Evolutionary conservation across 768 basidiomycete species (phyloP).

Genomic region (Suillus occidentalis): DNA sequence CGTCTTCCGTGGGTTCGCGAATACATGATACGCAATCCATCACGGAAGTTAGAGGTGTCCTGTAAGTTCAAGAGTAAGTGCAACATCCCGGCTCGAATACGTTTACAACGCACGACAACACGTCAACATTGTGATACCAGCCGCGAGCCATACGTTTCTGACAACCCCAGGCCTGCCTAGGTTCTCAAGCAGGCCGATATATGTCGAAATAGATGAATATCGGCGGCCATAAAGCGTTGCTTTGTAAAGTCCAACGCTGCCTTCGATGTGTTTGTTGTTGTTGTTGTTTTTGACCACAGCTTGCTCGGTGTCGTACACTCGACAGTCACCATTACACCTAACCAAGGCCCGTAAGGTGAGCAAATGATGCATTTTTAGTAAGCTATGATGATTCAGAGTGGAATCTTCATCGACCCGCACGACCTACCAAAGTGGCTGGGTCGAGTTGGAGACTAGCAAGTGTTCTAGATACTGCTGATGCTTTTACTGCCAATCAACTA

Average conservation of each 20-base stretch:
- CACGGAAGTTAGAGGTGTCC: constrained; percentile 9
- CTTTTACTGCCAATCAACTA: constrained; percentile 13
- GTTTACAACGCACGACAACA: background rate
- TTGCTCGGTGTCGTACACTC: background rate
- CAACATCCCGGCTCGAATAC: background rate
- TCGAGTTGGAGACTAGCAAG: constrained; percentile 70
- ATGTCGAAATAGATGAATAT: constrained; percentile 4
- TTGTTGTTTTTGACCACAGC: background rate
- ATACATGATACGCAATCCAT: constrained; percentile 18
- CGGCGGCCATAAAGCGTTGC: background rate
- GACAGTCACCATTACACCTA: background rate
- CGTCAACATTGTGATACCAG: background rate
- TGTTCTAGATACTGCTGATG: constrained; percentile 96
- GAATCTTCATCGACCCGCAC: constrained; percentile 76
- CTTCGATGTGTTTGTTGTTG: background rate
- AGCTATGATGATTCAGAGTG: constrained; percentile 88
- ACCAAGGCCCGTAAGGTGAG: constrained; percentile 20
- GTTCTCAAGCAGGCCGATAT: background rate
- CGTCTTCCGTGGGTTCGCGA: constrained; percentile 21
- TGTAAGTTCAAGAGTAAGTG: constrained; percentile 2
- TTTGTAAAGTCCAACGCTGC: background rate
- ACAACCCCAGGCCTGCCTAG: background rate
- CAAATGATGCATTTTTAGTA: constrained; percentile 9
- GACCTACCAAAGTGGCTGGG: constrained; percentile 42
- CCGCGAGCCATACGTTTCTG: background rate